Evolutionary conservation across 2,329 filamentous ascomycete species (phyloP).

Genomic region (Diaporthe capsici): DNA sequence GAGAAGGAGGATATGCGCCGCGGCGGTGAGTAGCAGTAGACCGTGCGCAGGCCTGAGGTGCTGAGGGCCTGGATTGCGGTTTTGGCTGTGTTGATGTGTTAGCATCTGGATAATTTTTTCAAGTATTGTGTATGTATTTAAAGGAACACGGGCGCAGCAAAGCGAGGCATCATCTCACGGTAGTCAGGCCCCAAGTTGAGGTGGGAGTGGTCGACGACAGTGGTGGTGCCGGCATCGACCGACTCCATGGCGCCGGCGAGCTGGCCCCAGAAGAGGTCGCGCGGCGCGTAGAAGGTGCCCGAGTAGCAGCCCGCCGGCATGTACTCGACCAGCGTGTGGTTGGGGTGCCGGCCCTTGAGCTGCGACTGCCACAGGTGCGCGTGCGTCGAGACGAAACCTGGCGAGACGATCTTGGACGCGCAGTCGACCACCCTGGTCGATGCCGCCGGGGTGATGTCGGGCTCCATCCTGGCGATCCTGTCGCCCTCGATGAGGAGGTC

Average conservation of each 20-base stretch:
- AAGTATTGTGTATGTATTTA: no score
- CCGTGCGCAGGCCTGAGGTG: conserved; percentile 60
- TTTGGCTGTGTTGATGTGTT: conserved; percentile 28
- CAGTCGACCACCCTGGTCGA: conserved; percentile 55
- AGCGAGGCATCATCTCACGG: conserved; percentile 30
- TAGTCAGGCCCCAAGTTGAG: conserved; percentile 51
- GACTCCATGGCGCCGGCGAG: conserved; percentile 56
- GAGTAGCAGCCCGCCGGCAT: conserved; percentile 53
- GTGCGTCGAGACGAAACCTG: conserved; percentile 60
- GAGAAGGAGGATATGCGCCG: conserved; percentile 49
- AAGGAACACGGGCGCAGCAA: neutral
- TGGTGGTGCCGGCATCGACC: conserved; percentile 59
- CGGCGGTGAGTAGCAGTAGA: conserved; percentile 59
- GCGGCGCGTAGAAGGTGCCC: conserved; percentile 52
- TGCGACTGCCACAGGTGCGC: conserved; percentile 61
- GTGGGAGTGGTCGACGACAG: conserved; percentile 56
- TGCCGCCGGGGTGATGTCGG: neutral
- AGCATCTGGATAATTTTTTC: conserved; percentile 39
- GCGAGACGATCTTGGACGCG: conserved; percentile 54
- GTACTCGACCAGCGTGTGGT: conserved; percentile 48
- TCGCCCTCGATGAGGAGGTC: conserved; percentile 39
- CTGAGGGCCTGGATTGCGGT: conserved; percentile 57
- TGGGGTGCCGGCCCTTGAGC: conserved; percentile 47
- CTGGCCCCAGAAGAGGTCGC: conserved; percentile 63
- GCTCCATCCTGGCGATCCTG: conserved; percentile 28